Evolutionary conservation across 177 flowering plant genomes (phyloP).

Genomic region (Vitis hybrid): DNA sequence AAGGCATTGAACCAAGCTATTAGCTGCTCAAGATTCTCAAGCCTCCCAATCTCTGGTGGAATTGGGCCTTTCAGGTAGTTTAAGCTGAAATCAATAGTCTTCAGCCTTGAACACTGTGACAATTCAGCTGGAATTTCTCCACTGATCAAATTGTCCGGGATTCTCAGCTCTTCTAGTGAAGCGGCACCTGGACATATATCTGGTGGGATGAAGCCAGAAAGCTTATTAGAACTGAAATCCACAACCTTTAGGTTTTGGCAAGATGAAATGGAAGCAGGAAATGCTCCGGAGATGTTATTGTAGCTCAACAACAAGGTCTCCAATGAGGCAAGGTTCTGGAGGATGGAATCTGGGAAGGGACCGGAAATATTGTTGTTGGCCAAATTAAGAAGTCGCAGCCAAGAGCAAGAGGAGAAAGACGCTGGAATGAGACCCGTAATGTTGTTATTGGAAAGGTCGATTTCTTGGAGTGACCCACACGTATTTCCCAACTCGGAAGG

Average conservation of each 20-base stretch:
- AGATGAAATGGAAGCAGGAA: constrained; percentile 62
- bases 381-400: constrained; percentile 63
- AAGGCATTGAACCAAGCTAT: constrained; percentile 88
- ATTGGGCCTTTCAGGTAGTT: constrained; percentile 80
- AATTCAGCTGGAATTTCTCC: constrained; percentile 67
- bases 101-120: constrained; percentile 58
- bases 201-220: constrained; percentile 65
- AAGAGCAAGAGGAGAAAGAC: constrained; percentile 59
- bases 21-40: constrained; percentile 73
- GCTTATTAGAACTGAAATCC: constrained; percentile 81
- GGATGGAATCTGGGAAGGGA: constrained; percentile 57
- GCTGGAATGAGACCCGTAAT: constrained; percentile 68
- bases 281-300: constrained; percentile 64
- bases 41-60: constrained; percentile 69
- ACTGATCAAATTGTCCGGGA: constrained; percentile 67
- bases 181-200: constrained; percentile 69
- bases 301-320: constrained; percentile 63
- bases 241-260: constrained; percentile 53
- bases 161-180: constrained; percentile 67
- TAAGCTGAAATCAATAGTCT: constrained; percentile 74
- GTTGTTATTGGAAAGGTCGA: constrained; percentile 62
- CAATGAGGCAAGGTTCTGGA: constrained; percentile 49
- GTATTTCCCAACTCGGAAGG: constrained; percentile 63
- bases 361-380: constrained; percentile 82
- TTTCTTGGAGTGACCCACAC: constrained; percentile 57